Conservation (phyloP, 805 yeast genomes). For the Suhomyces xylopsoci region DNA sequence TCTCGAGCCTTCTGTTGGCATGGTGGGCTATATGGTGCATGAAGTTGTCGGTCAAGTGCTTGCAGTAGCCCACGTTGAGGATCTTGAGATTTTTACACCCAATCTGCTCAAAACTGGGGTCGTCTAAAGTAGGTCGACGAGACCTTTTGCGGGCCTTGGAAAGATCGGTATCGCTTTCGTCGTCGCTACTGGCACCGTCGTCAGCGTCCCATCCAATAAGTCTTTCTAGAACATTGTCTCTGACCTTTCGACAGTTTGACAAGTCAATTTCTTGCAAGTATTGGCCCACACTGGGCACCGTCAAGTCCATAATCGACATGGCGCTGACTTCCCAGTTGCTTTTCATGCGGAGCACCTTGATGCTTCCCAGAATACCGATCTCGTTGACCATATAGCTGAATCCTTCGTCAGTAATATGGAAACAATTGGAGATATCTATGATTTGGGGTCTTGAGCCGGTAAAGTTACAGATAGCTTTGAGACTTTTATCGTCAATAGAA, state of each 20-base stretch:
- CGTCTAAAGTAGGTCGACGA: slow-evolving; percentile 2
- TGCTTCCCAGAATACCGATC: slow-evolving; percentile 62
- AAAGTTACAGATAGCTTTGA: slow-evolving; percentile 60
- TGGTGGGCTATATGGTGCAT: slow-evolving; percentile 61
- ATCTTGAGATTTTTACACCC: slow-evolving; percentile 61
- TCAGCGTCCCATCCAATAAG: slow-evolving; percentile 52
- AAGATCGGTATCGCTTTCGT: slow-evolving; percentile 3
- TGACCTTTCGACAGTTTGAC: slow-evolving; percentile 69
- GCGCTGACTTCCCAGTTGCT: slow-evolving; percentile 78
- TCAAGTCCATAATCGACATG: slow-evolving; percentile 77
- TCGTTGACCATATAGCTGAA: slow-evolving; percentile 69
- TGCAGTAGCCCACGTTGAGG: slow-evolving; percentile 68
- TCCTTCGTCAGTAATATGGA: slow-evolving; percentile 74
- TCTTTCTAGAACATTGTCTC: slow-evolving; percentile 68
- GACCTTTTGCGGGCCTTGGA: background rate
- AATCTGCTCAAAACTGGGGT: slow-evolving; percentile 16
- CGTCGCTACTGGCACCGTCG: background rate
- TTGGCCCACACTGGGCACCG: slow-evolving; percentile 62
- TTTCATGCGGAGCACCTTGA: slow-evolving; percentile 55
- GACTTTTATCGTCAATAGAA: slow-evolving; percentile 53
- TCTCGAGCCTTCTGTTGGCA: slow-evolving; percentile 53
- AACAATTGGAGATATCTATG: slow-evolving; percentile 68
- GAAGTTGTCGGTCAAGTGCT: slow-evolving; percentile 65
- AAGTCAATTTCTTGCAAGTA: slow-evolving; percentile 59
- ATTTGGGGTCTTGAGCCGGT: slow-evolving; percentile 64